Evolutionary conservation across 768 basidiomycete genomes (phyloP), one percentile per base, ranked within the genome.

Genomic region (Boletus fagicola): DNA sequence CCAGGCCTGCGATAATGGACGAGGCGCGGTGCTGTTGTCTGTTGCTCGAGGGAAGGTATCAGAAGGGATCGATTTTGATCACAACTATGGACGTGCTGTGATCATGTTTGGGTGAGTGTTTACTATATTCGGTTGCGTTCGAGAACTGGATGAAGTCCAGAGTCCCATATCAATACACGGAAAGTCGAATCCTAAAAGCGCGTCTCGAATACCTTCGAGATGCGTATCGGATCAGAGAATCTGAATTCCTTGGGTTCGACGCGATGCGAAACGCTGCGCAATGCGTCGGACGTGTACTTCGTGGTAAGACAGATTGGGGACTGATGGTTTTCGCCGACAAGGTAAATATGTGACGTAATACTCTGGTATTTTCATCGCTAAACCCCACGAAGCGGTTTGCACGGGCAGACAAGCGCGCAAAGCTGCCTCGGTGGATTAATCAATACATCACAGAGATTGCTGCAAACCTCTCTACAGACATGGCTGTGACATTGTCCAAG

Each of bases 61-160:
- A 0, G 97, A 99, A 74, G 97, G 97, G n/a, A 99, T 99, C 66
- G 97, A 99, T 84, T 99, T 99, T 68, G 97, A 99, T 71, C 97
- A 99, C 74, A 98, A 99, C 71, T 99, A 98, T 69, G 97, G 97
- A 2, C 84, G 97, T 49, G 97, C 97, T 63, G 94, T 98, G 70
- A 94, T 99, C 71, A 98, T 99, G 97, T 98, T 99, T 77, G 97
- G 97, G 92, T 94, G 71, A 71, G 72, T 64, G 49, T 31, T 31
- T 60, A 8, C 31, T 1, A 30, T 33, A n/a, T 51, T 53, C 36
- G 10, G 49, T 46, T 49, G 50, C 28, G 33, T 20, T 44, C 49
- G 36, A 42, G 44, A 22, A 39, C 42, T 62, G 49, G 50, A 59
- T 36, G 42, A 20, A 40, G 11, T 51, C 22, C 66, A 94, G 93